phyloP scores from a whole-genome alignment of 2,329 filamentous ascomycete species.

The Laburnicola sp. region DNA sequence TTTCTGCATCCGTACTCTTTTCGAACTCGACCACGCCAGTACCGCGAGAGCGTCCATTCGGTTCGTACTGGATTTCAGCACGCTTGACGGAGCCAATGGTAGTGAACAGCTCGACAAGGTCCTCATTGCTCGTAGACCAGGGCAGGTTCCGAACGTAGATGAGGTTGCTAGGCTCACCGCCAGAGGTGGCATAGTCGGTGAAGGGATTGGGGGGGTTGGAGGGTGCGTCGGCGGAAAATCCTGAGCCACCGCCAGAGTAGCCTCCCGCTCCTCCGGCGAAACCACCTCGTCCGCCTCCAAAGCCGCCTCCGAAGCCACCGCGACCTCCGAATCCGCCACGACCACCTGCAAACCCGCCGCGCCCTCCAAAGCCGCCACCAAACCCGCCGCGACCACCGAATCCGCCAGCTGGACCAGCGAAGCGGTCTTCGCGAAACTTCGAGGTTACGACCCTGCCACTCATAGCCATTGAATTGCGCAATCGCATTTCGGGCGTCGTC shows the following conservation, averaged over 20 bases:
- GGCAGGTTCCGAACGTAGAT: conserved; percentile 98
- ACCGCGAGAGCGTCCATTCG: conserved; percentile 90
- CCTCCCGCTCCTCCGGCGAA: conserved; percentile 52
- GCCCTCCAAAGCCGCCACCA: conserved; percentile 45
- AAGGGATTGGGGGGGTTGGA: conserved; percentile 79
- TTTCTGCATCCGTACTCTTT: conserved; percentile 79
- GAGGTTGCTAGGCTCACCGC: conserved; percentile 76
- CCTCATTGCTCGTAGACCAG: conserved; percentile 98
- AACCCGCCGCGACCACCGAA: conserved; percentile 45
- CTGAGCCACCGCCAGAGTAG: conserved; percentile 29
- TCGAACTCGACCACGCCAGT: conserved; percentile 97
- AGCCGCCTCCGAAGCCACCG: conserved; percentile 57
- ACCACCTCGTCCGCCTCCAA: conserved; percentile 46
- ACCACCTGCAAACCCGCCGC: conserved; percentile 42
- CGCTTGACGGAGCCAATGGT: conserved; percentile 98
- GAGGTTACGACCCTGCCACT: conserved; percentile 92
- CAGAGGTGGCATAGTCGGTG: conserved; percentile 87
- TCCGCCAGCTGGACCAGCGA: conserved; percentile 63
- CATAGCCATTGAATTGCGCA: conserved; percentile 96
- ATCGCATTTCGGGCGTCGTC: conserved; percentile 97
- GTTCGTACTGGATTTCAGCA: conserved; percentile 98
- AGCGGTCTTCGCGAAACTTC: conserved; percentile 95
- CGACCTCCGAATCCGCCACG: conserved; percentile 60
- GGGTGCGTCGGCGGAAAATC: conserved; percentile 54
- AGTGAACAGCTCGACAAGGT: conserved; percentile 92